Percentiles rank a stretch among this genome's conserved stretches.
Conservation (phyloP, 805 yeast genomes). For the Pichia cephalocereana region DNA sequence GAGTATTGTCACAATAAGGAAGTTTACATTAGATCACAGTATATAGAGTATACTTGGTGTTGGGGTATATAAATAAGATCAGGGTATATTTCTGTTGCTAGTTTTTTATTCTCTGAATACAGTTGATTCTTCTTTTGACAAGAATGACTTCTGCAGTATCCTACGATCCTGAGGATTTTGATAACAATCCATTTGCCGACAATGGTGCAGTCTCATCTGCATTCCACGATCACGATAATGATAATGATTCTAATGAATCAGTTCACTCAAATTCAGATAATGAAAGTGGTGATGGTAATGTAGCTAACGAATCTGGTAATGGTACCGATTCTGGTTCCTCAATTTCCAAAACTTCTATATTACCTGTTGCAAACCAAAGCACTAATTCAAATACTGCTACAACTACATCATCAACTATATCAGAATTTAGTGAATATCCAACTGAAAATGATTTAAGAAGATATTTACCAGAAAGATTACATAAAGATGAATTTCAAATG, state of each 20-base stretch:
- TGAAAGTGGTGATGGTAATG: neutral
- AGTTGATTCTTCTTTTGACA: no score
- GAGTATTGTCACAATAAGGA: no score
- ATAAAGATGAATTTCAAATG: slow-evolving; percentile 32
- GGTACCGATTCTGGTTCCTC: neutral
- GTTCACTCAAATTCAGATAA: neutral
- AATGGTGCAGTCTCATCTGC: slow-evolving; percentile 21
- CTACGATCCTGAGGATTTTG: slow-evolving; percentile 43
- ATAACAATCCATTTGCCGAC: slow-evolving; percentile 54
- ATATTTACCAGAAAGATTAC: slow-evolving; percentile 43
- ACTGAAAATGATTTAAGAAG: slow-evolving; percentile 34
- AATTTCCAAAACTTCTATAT: neutral
- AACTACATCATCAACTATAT: neutral
- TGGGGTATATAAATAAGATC: no score
- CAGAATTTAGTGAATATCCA: slow-evolving; percentile 21
- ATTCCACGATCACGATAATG: neutral
- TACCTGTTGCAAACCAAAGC: neutral
- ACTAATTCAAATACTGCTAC: slow-evolving; percentile 8
- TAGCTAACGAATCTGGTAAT: neutral
- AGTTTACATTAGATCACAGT: no score
- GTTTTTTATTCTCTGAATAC: no score
- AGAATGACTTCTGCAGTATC: slow-evolving; percentile 30
- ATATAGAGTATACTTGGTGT: no score
- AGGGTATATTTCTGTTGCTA: no score
- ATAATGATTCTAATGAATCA: neutral